phyloP scores from a whole-genome alignment of 345 rosid genomes.

The Atalantia buxifolia region DNA sequence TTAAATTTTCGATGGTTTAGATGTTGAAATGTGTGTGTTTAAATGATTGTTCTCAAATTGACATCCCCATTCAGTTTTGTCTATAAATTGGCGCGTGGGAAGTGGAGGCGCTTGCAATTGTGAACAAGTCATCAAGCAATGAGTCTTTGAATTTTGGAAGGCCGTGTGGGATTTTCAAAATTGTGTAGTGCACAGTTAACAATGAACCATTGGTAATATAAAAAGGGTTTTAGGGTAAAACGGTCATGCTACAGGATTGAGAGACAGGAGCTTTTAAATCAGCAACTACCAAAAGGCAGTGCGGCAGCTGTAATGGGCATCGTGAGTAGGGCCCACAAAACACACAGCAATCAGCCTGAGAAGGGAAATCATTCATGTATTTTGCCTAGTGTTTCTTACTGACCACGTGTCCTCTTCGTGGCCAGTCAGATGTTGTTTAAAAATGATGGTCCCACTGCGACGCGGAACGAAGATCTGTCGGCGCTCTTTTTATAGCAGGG shows the following conservation, averaged over 20 bases:
- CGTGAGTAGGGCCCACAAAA: background rate
- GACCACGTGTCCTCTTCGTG: slow-evolving; percentile 5
- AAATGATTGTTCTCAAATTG: no score
- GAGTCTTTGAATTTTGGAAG: background rate
- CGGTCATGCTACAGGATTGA: slow-evolving; percentile 2
- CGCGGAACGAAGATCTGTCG: slow-evolving; percentile 7
- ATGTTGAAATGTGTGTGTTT: no score
- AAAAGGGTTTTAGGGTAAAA: background rate
- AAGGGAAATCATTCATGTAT: background rate
- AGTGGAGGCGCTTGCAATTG: background rate
- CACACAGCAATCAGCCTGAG: background rate
- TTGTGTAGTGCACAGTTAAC: background rate
- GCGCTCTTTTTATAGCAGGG: no score
- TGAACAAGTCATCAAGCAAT: background rate
- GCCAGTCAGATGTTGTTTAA: background rate
- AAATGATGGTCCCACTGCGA: background rate
- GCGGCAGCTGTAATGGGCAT: slow-evolving; percentile 6
- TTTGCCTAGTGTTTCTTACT: background rate
- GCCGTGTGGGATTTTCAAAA: background rate
- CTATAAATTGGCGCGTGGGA: background rate
- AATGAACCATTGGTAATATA: background rate
- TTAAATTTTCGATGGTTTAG: no score
- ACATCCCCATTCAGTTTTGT: no score
- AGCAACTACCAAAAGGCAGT: slow-evolving; percentile 11
- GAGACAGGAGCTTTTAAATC: slow-evolving; percentile 4